Percentiles rank a stretch among this genome's conserved stretches.
Evolutionary conservation across 805 yeast genomes (phyloP).

Genomic region (Sugiyamaella boreocaroliniensis): DNA sequence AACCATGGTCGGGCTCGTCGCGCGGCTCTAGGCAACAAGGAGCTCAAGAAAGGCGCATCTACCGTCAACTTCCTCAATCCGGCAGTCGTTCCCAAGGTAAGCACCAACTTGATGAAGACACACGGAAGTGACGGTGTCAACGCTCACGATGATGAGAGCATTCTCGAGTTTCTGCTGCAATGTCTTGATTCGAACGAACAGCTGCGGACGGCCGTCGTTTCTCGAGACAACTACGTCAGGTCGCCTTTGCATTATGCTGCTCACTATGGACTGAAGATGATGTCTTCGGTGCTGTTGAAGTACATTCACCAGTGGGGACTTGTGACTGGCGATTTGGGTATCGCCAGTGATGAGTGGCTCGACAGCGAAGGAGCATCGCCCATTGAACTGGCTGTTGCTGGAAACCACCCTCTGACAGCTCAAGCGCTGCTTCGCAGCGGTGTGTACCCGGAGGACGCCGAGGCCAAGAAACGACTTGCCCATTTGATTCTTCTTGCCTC

Average conservation of each 20-base stretch:
- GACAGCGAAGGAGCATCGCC: conserved; percentile 79
- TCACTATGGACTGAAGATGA: conserved; percentile 70
- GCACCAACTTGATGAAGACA: conserved; percentile 43
- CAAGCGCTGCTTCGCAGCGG: conserved; percentile 45
- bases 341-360: conserved; percentile 28
- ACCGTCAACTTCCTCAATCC: conserved; percentile 30
- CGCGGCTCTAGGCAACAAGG: conserved; percentile 2
- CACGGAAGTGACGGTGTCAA: conserved; percentile 60
- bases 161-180: conserved; percentile 53
- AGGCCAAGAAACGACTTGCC: conserved; percentile 4
- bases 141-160: conserved; percentile 50
- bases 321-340: background rate
- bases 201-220: conserved; percentile 49
- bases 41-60: background rate
- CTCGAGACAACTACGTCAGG: conserved; percentile 67
- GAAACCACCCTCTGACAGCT: conserved; percentile 74
- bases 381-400: conserved; percentile 72
- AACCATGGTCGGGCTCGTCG: conserved; percentile 52
- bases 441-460: conserved; percentile 9
- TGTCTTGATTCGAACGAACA: conserved; percentile 44
- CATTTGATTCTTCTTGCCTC: conserved; percentile 47
- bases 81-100: conserved; percentile 49
- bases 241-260: conserved; percentile 89
- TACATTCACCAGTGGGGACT: conserved; percentile 51
- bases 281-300: conserved; percentile 51